These are phyloP conservation scores for Cornus suecica DNA, from an alignment of 148 eudicot genomes.

Conservation along the genomic window DNA sequence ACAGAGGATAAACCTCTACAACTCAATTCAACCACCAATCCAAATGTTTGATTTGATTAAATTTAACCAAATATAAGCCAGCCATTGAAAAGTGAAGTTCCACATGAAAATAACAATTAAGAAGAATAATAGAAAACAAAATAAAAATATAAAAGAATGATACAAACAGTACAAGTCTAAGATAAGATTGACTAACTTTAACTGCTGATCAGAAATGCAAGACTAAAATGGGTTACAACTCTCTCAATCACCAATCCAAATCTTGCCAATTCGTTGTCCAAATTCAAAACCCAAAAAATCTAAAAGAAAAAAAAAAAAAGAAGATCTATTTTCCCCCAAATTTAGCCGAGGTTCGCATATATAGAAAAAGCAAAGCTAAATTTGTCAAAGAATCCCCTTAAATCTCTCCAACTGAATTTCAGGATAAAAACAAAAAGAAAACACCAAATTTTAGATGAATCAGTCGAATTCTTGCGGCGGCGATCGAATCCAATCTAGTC, in stretches of 20 bases:
- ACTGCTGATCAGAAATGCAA: background rate
- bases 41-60: background rate
- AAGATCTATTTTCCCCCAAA: slow-evolving; percentile 2
- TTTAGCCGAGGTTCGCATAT: background rate
- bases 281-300: background rate
- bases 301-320: background rate
- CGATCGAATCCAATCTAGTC: background rate
- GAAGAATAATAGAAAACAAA: background rate
- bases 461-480: background rate
- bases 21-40: slow-evolving; percentile 1
- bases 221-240: background rate
- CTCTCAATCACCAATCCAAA: background rate
- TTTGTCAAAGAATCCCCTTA: background rate
- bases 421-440: background rate
- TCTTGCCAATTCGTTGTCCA: background rate
- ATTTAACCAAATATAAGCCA: background rate
- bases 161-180: background rate
- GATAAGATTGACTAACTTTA: background rate
- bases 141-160: background rate
- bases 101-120: background rate
- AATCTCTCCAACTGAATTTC: slow-evolving; percentile 2
- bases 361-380: background rate
- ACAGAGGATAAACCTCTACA: background rate
- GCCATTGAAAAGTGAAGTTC: background rate
- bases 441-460: background rate